A percentile compares a stretch with the other conserved stretches of the same genome.
These are phyloP conservation scores for Ogataea zsoltii DNA, from an alignment of 805 yeast genomes.

Conservation along the genomic window DNA sequence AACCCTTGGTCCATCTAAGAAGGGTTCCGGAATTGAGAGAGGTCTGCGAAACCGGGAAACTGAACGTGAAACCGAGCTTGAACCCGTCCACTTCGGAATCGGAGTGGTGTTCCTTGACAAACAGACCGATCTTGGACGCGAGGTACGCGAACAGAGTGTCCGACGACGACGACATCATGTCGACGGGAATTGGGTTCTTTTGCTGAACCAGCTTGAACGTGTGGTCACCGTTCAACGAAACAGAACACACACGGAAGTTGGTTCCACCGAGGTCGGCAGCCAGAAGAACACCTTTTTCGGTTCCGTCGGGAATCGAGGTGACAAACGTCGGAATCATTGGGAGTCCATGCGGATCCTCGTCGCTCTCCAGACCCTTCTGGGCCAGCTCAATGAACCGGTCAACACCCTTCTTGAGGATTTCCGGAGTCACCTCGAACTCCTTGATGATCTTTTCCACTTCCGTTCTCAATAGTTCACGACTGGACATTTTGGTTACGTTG, in stretches of 20 bases:
- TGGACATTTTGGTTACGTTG: background rate
- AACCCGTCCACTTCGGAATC: slow-evolving; percentile 35
- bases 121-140: slow-evolving; percentile 67
- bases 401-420: slow-evolving; percentile 47
- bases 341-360: slow-evolving; percentile 47
- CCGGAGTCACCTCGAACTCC: slow-evolving; percentile 44
- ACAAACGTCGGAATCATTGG: slow-evolving; percentile 96
- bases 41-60: slow-evolving; percentile 89
- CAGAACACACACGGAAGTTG: slow-evolving; percentile 92
- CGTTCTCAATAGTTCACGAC: slow-evolving; percentile 1
- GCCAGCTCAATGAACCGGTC: slow-evolving; percentile 60
- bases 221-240: slow-evolving; percentile 71
- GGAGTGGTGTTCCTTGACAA: slow-evolving; percentile 68
- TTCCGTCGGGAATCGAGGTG: slow-evolving; percentile 81
- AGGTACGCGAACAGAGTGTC: slow-evolving; percentile 72
- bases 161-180: slow-evolving; percentile 65
- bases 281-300: slow-evolving; percentile 75
- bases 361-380: slow-evolving; percentile 55
- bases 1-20: slow-evolving; percentile 97
- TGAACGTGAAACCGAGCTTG: slow-evolving; percentile 89
- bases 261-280: slow-evolving; percentile 98
- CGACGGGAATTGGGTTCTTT: slow-evolving; percentile 77
- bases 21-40: slow-evolving; percentile 77
- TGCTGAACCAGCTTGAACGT: slow-evolving; percentile 76
- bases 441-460: slow-evolving; percentile 35